Conservation (phyloP, 164 flowering plant genomes). For the Echeveria elegans region DNA sequence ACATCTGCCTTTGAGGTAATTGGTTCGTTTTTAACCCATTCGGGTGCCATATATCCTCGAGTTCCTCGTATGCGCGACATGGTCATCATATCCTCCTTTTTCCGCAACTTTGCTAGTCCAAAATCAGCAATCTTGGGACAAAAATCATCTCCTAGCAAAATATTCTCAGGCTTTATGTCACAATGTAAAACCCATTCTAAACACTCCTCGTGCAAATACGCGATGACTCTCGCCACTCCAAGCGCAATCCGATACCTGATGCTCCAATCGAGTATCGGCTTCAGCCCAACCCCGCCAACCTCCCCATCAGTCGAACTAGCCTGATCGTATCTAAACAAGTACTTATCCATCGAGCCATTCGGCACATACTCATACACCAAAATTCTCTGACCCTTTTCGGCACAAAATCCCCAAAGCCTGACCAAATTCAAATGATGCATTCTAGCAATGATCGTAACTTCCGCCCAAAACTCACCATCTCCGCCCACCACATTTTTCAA, state of each 20-base stretch:
- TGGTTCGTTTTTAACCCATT: conserved; percentile 42
- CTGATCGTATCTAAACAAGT: conserved; percentile 24
- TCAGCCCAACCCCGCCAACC: not conserved
- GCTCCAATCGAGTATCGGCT: conserved; percentile 40
- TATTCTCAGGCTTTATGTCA: conserved; percentile 81
- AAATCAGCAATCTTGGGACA: conserved; percentile 81
- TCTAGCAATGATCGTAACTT: conserved; percentile 71
- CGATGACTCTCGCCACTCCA: conserved; percentile 54
- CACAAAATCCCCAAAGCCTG: conserved; percentile 73
- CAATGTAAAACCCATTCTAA: conserved; percentile 75
- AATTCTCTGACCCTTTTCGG: conserved; percentile 56
- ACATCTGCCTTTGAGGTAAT: conserved; percentile 80
- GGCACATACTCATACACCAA: conserved; percentile 58
- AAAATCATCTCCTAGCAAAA: conserved; percentile 66
- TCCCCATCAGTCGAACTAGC: not conserved
- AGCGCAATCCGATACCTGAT: conserved; percentile 42
- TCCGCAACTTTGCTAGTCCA: conserved; percentile 60
- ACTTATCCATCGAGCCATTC: conserved; percentile 52
- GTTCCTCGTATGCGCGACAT: conserved; percentile 70
- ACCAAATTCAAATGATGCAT: conserved; percentile 86
- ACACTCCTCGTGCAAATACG: conserved; percentile 60
- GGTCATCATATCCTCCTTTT: conserved; percentile 49
- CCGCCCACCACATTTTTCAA: conserved; percentile 39
- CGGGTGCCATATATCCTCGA: conserved; percentile 81
- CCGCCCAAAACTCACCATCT: conserved; percentile 75